Percentiles rank a stretch among this genome's conserved stretches.
These are phyloP conservation scores for Colletotrichum brevisporum DNA, from an alignment of 2,329 filamentous ascomycete species.

Conservation along the genomic window DNA sequence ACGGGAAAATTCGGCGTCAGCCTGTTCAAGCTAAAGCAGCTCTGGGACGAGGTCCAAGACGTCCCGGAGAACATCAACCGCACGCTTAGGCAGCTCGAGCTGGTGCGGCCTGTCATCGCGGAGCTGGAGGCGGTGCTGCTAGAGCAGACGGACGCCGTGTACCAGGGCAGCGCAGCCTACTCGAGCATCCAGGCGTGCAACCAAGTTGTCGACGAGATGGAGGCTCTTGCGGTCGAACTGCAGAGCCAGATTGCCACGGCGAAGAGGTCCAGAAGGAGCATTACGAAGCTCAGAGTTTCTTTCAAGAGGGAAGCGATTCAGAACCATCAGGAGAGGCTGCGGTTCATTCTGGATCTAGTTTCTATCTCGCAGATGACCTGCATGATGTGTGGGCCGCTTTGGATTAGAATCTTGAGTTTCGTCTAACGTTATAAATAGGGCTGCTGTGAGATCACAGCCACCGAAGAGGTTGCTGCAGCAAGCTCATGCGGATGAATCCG, in stretches of 20 bases:
- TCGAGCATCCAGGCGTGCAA: conserved; percentile 12
- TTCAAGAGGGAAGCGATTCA: conserved; percentile 25
- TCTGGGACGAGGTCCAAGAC: conserved; percentile 35
- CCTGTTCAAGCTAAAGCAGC: conserved; percentile 21
- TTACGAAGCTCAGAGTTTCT: conserved; percentile 24
- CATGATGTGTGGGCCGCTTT: not conserved
- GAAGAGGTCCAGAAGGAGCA: conserved; percentile 4
- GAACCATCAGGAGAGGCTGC: conserved; percentile 11
- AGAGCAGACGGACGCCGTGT: not conserved
- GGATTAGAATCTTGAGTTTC: no score
- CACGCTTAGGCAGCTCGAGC: conserved; percentile 18
- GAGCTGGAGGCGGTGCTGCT: not conserved
- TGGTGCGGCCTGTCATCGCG: not conserved
- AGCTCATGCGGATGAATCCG: no score
- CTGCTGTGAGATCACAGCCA: not conserved
- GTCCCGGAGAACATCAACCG: conserved; percentile 22
- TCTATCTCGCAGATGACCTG: conserved; percentile 7
- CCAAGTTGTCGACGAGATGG: conserved; percentile 6
- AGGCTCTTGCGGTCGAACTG: conserved; percentile 1
- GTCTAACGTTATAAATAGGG: no score
- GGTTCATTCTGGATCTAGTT: conserved; percentile 4
- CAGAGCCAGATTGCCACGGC: not conserved
- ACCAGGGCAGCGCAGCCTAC: not conserved
- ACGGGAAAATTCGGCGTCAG: conserved; percentile 18
- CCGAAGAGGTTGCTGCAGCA: not conserved